phyloP scores from a whole-genome alignment of 345 rosid species.

The Linum usitatissimum region DNA sequence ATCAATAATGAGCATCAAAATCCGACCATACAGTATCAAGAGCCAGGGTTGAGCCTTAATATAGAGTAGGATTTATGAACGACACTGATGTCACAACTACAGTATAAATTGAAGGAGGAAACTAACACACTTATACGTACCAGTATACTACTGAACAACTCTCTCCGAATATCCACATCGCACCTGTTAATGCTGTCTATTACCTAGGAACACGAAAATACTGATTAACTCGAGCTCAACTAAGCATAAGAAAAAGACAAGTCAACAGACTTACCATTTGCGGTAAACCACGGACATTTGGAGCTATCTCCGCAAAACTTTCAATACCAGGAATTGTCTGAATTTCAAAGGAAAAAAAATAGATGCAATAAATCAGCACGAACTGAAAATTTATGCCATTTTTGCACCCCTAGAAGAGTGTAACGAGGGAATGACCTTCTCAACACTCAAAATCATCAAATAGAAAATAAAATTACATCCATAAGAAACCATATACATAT shows the following conservation, averaged over 20 bases:
- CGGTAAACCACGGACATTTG: slow-evolving; percentile 71
- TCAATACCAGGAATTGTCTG: slow-evolving; percentile 96
- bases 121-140: slow-evolving; percentile 28
- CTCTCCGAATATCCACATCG: slow-evolving; percentile 93
- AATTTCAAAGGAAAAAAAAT: slow-evolving; percentile 8
- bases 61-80: too few species aligned
- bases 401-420: slow-evolving; percentile 1
- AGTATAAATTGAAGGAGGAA: background rate
- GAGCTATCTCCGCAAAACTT: slow-evolving; percentile 43
- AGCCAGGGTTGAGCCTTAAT: too few species aligned
- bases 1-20: too few species aligned
- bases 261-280: slow-evolving; percentile 58
- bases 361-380: background rate
- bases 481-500: background rate
- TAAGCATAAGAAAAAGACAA: background rate
- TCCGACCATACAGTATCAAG: too few species aligned
- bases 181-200: slow-evolving; percentile 88
- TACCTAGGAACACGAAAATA: slow-evolving; percentile 41
- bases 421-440: background rate
- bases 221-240: background rate
- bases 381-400: background rate
- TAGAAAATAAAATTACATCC: background rate
- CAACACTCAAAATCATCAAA: background rate
- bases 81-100: too few species aligned
- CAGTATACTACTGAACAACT: slow-evolving; percentile 83